Base-by-base conservation (phyloP, 2,329 filamentous ascomycete genomes). In the Epichloe gansuensis region DNA sequence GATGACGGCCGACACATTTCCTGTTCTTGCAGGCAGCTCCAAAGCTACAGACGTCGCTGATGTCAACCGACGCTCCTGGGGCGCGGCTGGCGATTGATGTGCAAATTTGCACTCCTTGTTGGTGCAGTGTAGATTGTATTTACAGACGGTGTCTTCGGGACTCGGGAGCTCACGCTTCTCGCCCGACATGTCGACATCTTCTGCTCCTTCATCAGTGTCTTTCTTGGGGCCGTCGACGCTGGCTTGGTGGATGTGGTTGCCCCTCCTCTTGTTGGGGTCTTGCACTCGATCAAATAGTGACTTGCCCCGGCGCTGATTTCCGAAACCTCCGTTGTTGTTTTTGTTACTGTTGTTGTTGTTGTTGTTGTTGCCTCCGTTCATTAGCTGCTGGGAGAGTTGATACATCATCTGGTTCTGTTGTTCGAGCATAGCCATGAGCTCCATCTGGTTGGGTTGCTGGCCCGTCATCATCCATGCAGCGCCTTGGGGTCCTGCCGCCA, bases 11-110 rank as follows among this genome's bases (percentile, higher is more conserved):
- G 8, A 86, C 87, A 65, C 93, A 98, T 72, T 97, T 97, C 62
- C 82, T 79, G 75, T 97, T 98, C 72, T 93, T 95, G 81, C 93
- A 98, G 8, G 90, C 90, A 2, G 83, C 89, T 21, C 90, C 91
- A 61, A 87, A 97, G 17, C 79, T 79, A 72, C 93, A 98, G 17
- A 78, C 75, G 62, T 95, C 89, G 54, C 76, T 80, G 59, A 91
- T 77, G 66, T 97, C 93, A 54, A 97, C 76, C 0, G 83, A 77
- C 2, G 79, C 80, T 31, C 86, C 87, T 2, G 84, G 3, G 88
- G 86, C 35, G 91, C 91, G 2, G 87, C 90, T 2, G 93, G 90
- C 15, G 91, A 95, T 71, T 96, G 91, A 64, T 98, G 93, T 17
- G 89, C 93, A 67, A 89, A 98, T 59, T 85, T 86, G 72, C 93